These are phyloP conservation scores for Westerdykella aurantiaca DNA, from an alignment of 2,329 filamentous ascomycete genomes.

Conservation along the genomic window DNA sequence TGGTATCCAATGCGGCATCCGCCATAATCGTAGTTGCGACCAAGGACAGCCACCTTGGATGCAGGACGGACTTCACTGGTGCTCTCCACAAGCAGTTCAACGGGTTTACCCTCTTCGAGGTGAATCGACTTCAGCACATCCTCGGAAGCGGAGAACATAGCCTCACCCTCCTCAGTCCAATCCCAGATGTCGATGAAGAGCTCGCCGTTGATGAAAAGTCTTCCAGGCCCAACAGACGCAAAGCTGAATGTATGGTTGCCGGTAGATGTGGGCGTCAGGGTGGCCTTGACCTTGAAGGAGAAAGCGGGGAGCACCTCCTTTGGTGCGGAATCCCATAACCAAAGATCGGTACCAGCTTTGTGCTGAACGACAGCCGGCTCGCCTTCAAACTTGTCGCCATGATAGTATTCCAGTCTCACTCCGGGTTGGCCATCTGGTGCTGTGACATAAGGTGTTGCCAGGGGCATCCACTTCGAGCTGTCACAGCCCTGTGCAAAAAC, in stretches of 20 bases:
- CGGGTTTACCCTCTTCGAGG: conserved; percentile 54
- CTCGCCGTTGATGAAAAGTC: conserved; percentile 55
- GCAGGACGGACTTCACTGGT: conserved; percentile 61
- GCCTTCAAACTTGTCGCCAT: conserved; percentile 58
- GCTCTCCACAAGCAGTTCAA: conserved; percentile 59
- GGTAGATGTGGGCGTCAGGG: conserved; percentile 52
- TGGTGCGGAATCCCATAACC: conserved; percentile 65
- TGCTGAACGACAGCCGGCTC: conserved; percentile 53
- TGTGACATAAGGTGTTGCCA: conserved; percentile 56
- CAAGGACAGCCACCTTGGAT: conserved; percentile 52
- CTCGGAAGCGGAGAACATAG: conserved; percentile 64
- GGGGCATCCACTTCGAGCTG: conserved; percentile 60
- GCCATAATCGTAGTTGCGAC: conserved; percentile 61
- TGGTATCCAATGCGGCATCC: conserved; percentile 68
- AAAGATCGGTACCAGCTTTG: conserved; percentile 60
- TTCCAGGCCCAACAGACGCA: conserved; percentile 61
- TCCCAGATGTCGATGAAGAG: conserved; percentile 61
- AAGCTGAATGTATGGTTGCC: conserved; percentile 63
- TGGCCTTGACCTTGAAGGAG: conserved; percentile 59
- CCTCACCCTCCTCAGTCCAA: conserved; percentile 63
- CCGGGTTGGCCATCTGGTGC: conserved; percentile 54
- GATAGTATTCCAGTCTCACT: conserved; percentile 60
- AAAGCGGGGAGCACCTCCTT: conserved; percentile 57
- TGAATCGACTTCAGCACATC: conserved; percentile 58
- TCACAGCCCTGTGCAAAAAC: conserved; percentile 58